phyloP scores from a whole-genome alignment of 148 eudicot species.

The Rhododendron henanense region DNA sequence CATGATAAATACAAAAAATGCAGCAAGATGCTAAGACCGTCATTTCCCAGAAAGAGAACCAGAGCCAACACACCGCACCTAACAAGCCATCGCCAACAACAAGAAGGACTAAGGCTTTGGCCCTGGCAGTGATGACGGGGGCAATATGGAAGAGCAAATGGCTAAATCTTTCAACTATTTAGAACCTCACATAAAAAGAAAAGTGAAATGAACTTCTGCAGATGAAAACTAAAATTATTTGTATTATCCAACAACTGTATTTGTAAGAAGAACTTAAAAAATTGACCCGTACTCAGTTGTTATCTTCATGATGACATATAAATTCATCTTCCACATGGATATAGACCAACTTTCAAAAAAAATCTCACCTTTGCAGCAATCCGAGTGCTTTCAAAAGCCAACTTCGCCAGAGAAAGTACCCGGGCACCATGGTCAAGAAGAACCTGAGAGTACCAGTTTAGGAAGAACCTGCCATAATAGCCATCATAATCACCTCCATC shows the following conservation, averaged over 20 bases:
- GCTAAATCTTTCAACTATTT: background rate
- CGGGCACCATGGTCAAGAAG: slow-evolving; percentile 84
- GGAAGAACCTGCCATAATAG: slow-evolving; percentile 93
- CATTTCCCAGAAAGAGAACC: too few relatives aligned
- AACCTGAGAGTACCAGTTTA: slow-evolving; percentile 86
- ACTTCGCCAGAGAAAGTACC: slow-evolving; percentile 77
- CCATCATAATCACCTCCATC: slow-evolving; percentile 95
- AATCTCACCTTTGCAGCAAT: slow-evolving; percentile 74
- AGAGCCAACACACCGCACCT: too few relatives aligned
- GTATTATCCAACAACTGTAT: background rate
- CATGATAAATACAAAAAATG: background rate
- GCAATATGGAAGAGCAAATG: background rate
- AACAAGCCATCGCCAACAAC: too few relatives aligned
- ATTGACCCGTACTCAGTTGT: background rate
- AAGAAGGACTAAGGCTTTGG: too few relatives aligned
- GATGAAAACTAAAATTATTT: background rate
- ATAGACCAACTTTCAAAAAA: background rate
- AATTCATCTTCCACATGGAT: background rate
- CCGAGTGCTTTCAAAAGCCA: slow-evolving; percentile 86
- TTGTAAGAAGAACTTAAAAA: background rate
- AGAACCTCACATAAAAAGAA: background rate
- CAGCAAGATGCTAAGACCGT: too few relatives aligned
- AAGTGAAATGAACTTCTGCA: background rate
- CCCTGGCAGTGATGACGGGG: background rate
- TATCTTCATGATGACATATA: background rate